Evolutionary conservation across 305 asterid species (phyloP), one percentile per base, ranked within the genome.

Genomic region (Fraxinus nigra): DNA sequence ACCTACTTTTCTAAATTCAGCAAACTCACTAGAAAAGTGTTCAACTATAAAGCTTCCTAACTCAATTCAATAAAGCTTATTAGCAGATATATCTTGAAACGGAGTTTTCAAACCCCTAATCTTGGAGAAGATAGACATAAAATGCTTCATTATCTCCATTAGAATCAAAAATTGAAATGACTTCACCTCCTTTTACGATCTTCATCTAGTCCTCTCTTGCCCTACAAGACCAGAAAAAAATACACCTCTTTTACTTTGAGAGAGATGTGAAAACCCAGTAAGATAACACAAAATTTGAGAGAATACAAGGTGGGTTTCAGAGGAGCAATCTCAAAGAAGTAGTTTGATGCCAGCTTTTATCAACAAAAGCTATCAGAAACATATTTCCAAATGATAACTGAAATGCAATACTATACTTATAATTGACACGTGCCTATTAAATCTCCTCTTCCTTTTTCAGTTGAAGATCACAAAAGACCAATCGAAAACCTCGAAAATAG

Each of bases 141-240:
- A 69, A 81, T 54, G 72, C 85, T 83, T 82, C 56, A 78, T 82
- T 34, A 22, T 86, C 82, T 84, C 84, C 82, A 72, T 74, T 72
- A 67, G 80, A 75, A 75, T 82, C 82, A 79, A 80, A 80, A 85
- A 81, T 87, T 81, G 54, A 84, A 81, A 84, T 85, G 79, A 80
- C 87, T 85, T 87, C 89, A 87, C 92, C 94, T 87, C 88, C 85
- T 87, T 84, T 85, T 86, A 89, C 32, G 92, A 89, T 90, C 95
- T 90, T 93, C 97, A 93, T 91, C 95, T 92, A 91, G 95, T 89
- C 97, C 93, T 75, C 84, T 92, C 84, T 83, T 69, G 92, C 86
- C 95, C 98, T 91, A 92, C 93, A 92, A 90, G 92, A 93, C 54
- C 78, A 87, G 83, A 86, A 84, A 85, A 86, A 84, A 86, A 89